phyloP scores from a whole-genome alignment of 805 yeast species.

The Cyberlindnera maclurae region DNA sequence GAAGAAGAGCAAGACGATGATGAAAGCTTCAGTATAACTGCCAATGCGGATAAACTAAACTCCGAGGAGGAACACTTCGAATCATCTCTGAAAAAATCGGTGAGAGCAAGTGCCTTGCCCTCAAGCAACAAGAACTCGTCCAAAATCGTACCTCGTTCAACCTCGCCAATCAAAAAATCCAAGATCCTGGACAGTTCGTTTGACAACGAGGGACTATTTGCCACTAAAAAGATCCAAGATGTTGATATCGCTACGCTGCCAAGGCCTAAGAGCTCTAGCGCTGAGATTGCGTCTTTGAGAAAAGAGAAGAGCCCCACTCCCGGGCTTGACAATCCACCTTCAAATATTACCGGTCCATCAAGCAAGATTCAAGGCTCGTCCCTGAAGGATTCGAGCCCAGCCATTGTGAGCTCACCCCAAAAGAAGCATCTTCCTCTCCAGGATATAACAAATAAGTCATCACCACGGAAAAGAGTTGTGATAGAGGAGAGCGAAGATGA shows the following conservation, averaged over 20 bases:
- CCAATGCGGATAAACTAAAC: slow-evolving; percentile 12
- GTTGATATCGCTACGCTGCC: slow-evolving; percentile 3
- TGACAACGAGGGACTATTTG: slow-evolving; percentile 15
- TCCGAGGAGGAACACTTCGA: slow-evolving; percentile 13
- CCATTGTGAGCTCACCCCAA: no score
- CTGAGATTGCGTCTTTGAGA: no score
- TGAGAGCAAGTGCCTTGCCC: neutral
- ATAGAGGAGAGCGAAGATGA: slow-evolving; percentile 13
- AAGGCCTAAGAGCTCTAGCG: neutral
- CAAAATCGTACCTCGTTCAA: slow-evolving; percentile 4
- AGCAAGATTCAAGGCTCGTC: no score
- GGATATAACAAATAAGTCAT: slow-evolving; percentile 12
- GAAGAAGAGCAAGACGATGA: slow-evolving; percentile 4
- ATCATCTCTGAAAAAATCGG: slow-evolving; percentile 5
- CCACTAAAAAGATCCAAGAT: slow-evolving; percentile 8
- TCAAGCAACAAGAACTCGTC: slow-evolving; percentile 3
- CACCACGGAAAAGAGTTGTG: slow-evolving; percentile 9
- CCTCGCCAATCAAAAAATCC: slow-evolving; percentile 11
- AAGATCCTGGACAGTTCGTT: slow-evolving; percentile 21
- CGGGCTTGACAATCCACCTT: no score
- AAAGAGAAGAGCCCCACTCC: no score
- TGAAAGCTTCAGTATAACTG: slow-evolving; percentile 20
- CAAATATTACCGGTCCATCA: no score
- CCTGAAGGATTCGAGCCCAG: no score
- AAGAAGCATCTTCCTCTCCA: slow-evolving; percentile 4